These are phyloP conservation scores for Phytophthora nicotianae DNA, from an alignment of 352 stramenopile genomes.

Conservation along the genomic window DNA sequence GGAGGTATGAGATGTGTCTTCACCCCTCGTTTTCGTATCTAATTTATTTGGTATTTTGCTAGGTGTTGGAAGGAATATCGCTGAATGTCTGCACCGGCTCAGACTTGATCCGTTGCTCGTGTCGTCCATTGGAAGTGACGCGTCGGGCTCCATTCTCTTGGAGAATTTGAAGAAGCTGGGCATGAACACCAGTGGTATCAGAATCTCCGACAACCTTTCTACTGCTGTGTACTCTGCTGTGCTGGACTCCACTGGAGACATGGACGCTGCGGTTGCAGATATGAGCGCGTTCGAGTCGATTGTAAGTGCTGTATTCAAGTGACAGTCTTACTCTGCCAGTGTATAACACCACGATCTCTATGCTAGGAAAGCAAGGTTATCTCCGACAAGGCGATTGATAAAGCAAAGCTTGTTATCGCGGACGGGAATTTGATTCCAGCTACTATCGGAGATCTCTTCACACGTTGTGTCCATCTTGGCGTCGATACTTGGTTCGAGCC, in stretches of 20 bases:
- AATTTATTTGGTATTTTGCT: constrained; percentile 4
- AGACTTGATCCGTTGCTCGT: constrained; percentile 70
- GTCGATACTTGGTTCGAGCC: constrained; percentile 84
- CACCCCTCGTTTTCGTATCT: neutral
- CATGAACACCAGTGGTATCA: constrained; percentile 65
- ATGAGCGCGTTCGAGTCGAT: constrained; percentile 84
- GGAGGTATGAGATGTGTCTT: constrained; percentile 44
- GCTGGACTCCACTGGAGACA: constrained; percentile 72
- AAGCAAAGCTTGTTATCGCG: constrained; percentile 65
- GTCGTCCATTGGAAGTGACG: constrained; percentile 82
- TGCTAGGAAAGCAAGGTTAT: constrained; percentile 52
- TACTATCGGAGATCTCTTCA: constrained; percentile 52
- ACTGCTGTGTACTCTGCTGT: constrained; percentile 91
- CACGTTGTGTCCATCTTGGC: constrained; percentile 41
- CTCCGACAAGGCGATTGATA: constrained; percentile 49
- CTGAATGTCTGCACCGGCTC: constrained; percentile 85
- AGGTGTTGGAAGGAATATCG: constrained; percentile 94
- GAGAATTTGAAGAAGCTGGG: constrained; percentile 66
- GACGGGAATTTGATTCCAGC: constrained; percentile 77
- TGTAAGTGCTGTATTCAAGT: constrained; percentile 37
- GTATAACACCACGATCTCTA: constrained; percentile 2
- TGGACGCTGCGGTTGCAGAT: constrained; percentile 88
- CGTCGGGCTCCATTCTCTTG: constrained; percentile 72
- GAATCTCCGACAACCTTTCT: constrained; percentile 47
- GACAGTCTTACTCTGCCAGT: neutral